Evolutionary conservation across 805 yeast genomes (phyloP).

Genomic region (Yarrowia phangngaensis): DNA sequence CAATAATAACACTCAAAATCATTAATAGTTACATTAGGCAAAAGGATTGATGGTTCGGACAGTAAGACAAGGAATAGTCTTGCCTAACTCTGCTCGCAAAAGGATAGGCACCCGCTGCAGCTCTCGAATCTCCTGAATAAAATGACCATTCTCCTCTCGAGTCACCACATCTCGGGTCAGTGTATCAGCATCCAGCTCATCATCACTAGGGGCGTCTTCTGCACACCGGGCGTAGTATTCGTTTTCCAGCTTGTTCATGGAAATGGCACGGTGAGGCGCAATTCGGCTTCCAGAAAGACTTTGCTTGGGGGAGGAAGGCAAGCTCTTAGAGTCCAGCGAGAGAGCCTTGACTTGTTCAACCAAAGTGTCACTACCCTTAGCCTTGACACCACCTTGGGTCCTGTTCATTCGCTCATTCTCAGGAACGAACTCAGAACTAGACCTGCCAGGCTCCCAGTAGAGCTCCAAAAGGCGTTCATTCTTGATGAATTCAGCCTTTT

Average conservation of each 20-base stretch:
- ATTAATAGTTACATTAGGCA: too few species aligned
- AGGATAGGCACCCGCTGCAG: slow-evolving; percentile 76
- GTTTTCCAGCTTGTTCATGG: slow-evolving; percentile 32
- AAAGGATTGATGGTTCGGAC: slow-evolving; percentile 91
- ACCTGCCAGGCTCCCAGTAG: slow-evolving; percentile 90
- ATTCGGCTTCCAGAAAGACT: slow-evolving; percentile 20
- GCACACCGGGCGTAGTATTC: slow-evolving; percentile 24
- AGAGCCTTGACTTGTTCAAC: slow-evolving; percentile 19
- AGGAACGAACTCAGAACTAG: slow-evolving; percentile 86
- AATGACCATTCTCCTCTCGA: slow-evolving; percentile 56
- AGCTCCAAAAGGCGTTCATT: slow-evolving; percentile 63
- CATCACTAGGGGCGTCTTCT: slow-evolving; percentile 27
- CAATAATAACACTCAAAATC: too few species aligned
- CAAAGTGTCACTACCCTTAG: slow-evolving; percentile 2
- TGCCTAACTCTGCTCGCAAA: slow-evolving; percentile 86
- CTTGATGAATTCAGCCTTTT: slow-evolving; percentile 88
- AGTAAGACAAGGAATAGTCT: slow-evolving; percentile 92
- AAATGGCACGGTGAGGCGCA: slow-evolving; percentile 34
- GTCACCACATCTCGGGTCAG: slow-evolving; percentile 49
- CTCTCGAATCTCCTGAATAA: slow-evolving; percentile 78
- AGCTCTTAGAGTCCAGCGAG: slow-evolving; percentile 34
- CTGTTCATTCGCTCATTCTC: slow-evolving; percentile 48
- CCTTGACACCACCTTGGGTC: slow-evolving; percentile 8
- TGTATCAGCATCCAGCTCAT: slow-evolving; percentile 20
- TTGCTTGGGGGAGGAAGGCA: slow-evolving; percentile 37